phyloP scores from a whole-genome alignment of 106 monocot species.

The Dioscorea alata region DNA sequence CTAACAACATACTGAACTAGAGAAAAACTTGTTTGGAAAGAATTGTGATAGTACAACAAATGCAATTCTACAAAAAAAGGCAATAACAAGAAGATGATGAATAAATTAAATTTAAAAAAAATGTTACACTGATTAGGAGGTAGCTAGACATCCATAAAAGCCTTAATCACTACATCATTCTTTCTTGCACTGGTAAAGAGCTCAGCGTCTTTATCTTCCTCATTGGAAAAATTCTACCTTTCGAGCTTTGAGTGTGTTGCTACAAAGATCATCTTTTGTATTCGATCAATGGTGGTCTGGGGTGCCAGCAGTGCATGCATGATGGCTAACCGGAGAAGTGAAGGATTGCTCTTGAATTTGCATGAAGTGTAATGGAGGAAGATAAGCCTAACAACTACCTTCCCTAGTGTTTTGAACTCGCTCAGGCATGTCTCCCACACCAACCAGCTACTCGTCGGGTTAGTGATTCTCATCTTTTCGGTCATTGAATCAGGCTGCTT shows the following conservation, averaged over 20 bases:
- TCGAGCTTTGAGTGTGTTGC: slow-evolving; percentile 71
- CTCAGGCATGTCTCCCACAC: slow-evolving; percentile 73
- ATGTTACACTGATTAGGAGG: slow-evolving; percentile 25
- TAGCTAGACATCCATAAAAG: slow-evolving; percentile 24
- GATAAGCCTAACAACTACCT: slow-evolving; percentile 60
- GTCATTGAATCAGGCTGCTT: slow-evolving; percentile 59
- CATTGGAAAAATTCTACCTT: slow-evolving; percentile 55
- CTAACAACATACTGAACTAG: slow-evolving; percentile 28
- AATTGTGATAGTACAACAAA: slow-evolving; percentile 37
- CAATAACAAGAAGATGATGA: background rate
- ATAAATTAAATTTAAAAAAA: slow-evolving; percentile 9
- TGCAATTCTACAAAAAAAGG: slow-evolving; percentile 22
- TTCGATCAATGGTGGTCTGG: slow-evolving; percentile 29
- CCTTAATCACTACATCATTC: slow-evolving; percentile 42
- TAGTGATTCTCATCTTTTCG: slow-evolving; percentile 65
- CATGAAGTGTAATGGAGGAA: slow-evolving; percentile 66
- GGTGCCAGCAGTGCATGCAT: slow-evolving; percentile 12
- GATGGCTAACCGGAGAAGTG: slow-evolving; percentile 31
- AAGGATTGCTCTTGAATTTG: slow-evolving; percentile 31
- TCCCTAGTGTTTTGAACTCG: slow-evolving; percentile 54
- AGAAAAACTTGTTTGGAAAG: slow-evolving; percentile 25
- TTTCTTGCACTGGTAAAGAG: slow-evolving; percentile 50
- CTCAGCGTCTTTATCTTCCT: slow-evolving; percentile 78
- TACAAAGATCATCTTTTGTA: slow-evolving; percentile 76
- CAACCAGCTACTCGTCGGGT: slow-evolving; percentile 60